These are phyloP conservation scores for Suhomyces pyralidae DNA, from an alignment of 805 yeast species.

Conservation along the genomic window DNA sequence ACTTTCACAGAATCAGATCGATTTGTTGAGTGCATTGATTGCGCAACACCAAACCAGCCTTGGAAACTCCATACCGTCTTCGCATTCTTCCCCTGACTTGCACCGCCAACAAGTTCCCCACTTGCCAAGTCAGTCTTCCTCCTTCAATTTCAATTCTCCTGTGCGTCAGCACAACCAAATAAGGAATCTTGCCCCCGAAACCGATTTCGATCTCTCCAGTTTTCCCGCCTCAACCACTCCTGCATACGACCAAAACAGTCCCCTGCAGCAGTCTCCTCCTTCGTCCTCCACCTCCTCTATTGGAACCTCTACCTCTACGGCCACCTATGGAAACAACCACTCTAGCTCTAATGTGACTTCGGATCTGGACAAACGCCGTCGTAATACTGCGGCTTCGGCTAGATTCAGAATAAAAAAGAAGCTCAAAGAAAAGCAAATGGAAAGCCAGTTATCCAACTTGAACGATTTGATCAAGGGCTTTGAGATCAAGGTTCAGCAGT, in stretches of 20 bases:
- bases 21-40: slow-evolving; percentile 66
- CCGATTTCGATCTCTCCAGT: neutral
- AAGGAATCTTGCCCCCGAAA: neutral
- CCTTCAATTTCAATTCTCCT: slow-evolving; percentile 9
- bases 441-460: slow-evolving; percentile 41
- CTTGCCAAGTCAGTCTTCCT: slow-evolving; percentile 7
- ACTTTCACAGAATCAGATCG: slow-evolving; percentile 64
- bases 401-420: slow-evolving; percentile 63
- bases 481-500: slow-evolving; percentile 46
- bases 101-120: slow-evolving; percentile 7
- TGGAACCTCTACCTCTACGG: neutral
- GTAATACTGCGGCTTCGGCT: slow-evolving; percentile 66
- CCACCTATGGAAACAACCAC: neutral
- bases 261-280: slow-evolving; percentile 8
- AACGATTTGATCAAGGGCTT: slow-evolving; percentile 44
- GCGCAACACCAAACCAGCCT: slow-evolving; percentile 58
- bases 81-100: neutral
- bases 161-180: slow-evolving; percentile 14
- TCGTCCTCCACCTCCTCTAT: slow-evolving; percentile 2
- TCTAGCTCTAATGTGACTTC: slow-evolving; percentile 8
- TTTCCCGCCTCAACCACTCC: neutral
- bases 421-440: slow-evolving; percentile 58
- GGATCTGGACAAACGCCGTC: slow-evolving; percentile 48
- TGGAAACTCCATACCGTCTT: slow-evolving; percentile 10
- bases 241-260: slow-evolving; percentile 6